A percentile compares a stretch with the other conserved stretches of the same genome.
phyloP scores from a whole-genome alignment of 345 rosid species.

The sweet orange (Citrus sinensis) region DNA sequence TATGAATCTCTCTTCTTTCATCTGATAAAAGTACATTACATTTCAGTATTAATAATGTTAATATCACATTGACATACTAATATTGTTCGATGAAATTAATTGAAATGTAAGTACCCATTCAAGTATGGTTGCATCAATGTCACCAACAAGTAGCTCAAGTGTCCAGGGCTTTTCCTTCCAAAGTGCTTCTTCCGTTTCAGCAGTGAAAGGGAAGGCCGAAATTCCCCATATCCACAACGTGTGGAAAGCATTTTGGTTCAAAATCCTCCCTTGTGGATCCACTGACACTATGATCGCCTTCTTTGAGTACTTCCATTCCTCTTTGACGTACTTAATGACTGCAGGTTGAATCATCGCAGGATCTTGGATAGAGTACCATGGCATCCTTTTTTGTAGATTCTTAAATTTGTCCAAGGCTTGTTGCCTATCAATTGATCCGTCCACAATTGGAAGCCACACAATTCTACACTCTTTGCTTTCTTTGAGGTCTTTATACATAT shows the following conservation, averaged over 20 bases:
- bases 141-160: constrained; percentile 23
- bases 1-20: constrained; percentile 7
- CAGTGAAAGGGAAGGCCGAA: constrained; percentile 25
- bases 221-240: constrained; percentile 29
- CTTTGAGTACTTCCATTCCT: constrained; percentile 24
- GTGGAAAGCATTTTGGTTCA: constrained; percentile 23
- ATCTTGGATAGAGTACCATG: constrained; percentile 28
- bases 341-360: constrained; percentile 24
- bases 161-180: constrained; percentile 29
- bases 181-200: constrained; percentile 18
- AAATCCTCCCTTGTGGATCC: constrained; percentile 27
- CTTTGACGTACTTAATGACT: constrained; percentile 28
- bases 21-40: constrained; percentile 13
- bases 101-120: constrained; percentile 23
- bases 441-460: constrained; percentile 49
- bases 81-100: not conserved
- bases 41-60: not conserved
- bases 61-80: not conserved
- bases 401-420: constrained; percentile 12
- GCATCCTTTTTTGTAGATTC: constrained; percentile 21
- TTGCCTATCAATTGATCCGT: constrained; percentile 22
- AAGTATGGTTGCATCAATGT: constrained; percentile 15
- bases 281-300: constrained; percentile 25
- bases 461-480: constrained; percentile 17
- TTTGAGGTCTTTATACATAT: not conserved